Evolutionary conservation across 2,329 filamentous ascomycete species (phyloP), one percentile per base, ranked within the genome.

Genomic region (Colletotrichum camelliae): DNA sequence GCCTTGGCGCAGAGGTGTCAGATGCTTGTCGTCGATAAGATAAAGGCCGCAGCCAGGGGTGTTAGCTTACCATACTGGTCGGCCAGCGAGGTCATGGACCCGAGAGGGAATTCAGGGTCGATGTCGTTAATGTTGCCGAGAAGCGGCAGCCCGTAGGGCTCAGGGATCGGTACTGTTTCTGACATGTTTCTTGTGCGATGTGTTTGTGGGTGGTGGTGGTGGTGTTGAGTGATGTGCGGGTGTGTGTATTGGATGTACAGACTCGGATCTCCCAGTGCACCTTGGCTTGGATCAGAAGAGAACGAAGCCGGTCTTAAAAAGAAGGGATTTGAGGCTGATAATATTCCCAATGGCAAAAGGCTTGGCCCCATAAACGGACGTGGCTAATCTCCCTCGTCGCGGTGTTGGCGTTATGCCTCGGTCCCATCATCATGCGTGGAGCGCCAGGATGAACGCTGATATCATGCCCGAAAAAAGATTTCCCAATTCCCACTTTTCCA

Each of bases 121-220:
- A 96, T 88, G 77, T 94, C 92, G 68, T 86, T 85, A 35, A 93
- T 81, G 79, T 95, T 94, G 55, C 94, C 93, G 37, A 95, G 78
- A 31, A 95, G 82, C 2, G 93, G 93, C 75, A 93, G 85, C 5
- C 91, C 92, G 64, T 87, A 88, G 35, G 93, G 93, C 66, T 91
- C 75, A 1, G 72, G 70, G 39, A 79, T 76, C 5, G 75, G 70
- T 29, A 77, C 71, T 39, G 74, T 67, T 66, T 79, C 72, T 37
- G 71, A 70, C 58, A 76, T 76, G 60, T 6, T 67, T 35, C n/a
- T 58, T 24, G 31, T 62, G 43, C 21, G 43, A 21, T 52, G 10
- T 52, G n/a, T 52, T 7, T 52, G 43, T 10, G 12, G n/a, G 43
- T 21, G 35, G 33, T 15, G 24, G n/a, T 10, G 15, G 29, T 35